Base-by-base conservation (phyloP, 2,329 filamentous ascomycete species). In the Metarhizium brunneum region DNA sequence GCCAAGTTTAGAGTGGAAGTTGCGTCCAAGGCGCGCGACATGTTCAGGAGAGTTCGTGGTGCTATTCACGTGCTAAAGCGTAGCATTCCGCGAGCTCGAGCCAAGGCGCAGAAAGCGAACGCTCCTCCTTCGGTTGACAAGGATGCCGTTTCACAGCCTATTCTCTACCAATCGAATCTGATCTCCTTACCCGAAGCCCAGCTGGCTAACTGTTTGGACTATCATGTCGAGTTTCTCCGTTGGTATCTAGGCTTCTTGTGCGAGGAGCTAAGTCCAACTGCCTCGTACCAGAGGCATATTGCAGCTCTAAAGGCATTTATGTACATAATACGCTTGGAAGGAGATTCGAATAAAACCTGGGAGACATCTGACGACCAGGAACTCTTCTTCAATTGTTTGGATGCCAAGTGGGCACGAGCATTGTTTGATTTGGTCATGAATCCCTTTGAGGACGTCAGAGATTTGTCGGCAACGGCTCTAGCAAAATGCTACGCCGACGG, bases 381-480 rank as follows among this genome's bases (percentile, higher is more conserved):
- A 54, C 66, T 69, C 14, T 72, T 75, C 54, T 76, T 73, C 50
- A 66, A 72, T 50, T 62, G 71, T 2, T 70, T 78, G 58, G 77
- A 81, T 50, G 61, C 63, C 3, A 75, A 69, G 0, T 82, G 86
- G 73, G 70, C 82, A 11, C 77, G 87, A 50, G 75, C 85, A 4
- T 73, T 97, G 6, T 73, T 92, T 14, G 90, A 96, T 67, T 80
- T 96, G 25, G 71, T 95, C 7, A 77, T 95, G 65, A 89, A 99
- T 63, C 90, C 92, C 0, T 99, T 95, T 64, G 94, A 97, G 56
- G 94, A 99, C 68, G 88, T 97, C 4, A 81, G 92, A 61, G 83
- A 80, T 47, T 70, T 73, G 42, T 78, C 83, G 2, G 73, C 77
- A 0, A 69, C 69, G 2, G 71, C 84, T 2, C 62, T 88, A 32